Conservation (phyloP, 331 rosid genomes). For the Arachis monticola region DNA sequence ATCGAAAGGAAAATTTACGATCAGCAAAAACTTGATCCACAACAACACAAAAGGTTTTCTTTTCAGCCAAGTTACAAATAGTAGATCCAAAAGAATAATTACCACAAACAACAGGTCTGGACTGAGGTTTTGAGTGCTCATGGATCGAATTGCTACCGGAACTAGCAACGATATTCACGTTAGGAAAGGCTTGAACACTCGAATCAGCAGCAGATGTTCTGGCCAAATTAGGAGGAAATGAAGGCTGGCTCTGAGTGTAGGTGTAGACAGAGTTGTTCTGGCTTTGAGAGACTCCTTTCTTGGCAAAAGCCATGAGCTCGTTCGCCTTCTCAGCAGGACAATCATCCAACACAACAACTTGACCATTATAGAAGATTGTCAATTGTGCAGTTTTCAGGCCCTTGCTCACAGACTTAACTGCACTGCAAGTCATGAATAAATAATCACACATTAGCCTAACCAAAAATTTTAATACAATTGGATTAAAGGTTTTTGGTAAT, state of each 20-base stretch:
- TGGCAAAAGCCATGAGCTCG: slow-evolving; percentile 66
- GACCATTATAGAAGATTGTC: slow-evolving; percentile 82
- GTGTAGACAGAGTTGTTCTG: slow-evolving; percentile 41
- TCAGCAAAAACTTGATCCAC: slow-evolving; percentile 42
- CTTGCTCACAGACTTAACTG: slow-evolving; percentile 30
- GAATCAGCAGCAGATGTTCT: slow-evolving; percentile 47
- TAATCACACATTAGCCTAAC: slow-evolving; percentile 16
- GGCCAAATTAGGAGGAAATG: slow-evolving; percentile 48
- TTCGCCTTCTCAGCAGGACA: slow-evolving; percentile 71
- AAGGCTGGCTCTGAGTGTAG: slow-evolving; percentile 42
- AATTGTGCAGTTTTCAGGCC: slow-evolving; percentile 59
- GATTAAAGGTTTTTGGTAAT: too few species aligned
- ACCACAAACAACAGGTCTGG: slow-evolving; percentile 69
- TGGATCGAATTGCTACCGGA: slow-evolving; percentile 35
- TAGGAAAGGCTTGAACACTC: slow-evolving; percentile 38
- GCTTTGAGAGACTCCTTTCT: slow-evolving; percentile 50
- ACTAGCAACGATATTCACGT: slow-evolving; percentile 21
- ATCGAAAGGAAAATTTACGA: slow-evolving; percentile 3
- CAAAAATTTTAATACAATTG: neutral
- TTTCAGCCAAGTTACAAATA: neutral
- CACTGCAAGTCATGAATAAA: slow-evolving; percentile 38
- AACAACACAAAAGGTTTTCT: neutral
- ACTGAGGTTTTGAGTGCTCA: slow-evolving; percentile 45
- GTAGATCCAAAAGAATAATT: slow-evolving; percentile 17
- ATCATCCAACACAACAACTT: slow-evolving; percentile 70